Conservation (phyloP, 2,329 filamentous ascomycete species). For the Aureobasidium pullulans region DNA sequence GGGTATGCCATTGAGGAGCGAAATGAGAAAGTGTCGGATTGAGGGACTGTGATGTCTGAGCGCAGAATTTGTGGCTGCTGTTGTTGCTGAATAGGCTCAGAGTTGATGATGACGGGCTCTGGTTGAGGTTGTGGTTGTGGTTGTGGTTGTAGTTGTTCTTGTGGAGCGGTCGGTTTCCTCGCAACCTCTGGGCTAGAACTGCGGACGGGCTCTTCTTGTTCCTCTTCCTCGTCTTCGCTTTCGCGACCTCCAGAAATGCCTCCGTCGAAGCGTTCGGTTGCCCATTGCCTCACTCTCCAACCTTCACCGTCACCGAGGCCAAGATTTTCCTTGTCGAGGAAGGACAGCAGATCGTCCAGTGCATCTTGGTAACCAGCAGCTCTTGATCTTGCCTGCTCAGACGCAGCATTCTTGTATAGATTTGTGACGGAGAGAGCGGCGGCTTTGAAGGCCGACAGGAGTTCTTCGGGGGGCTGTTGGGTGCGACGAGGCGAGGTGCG, state of each 20-base stretch:
- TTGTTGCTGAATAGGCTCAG: slow-evolving; percentile 12
- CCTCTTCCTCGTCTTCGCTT: slow-evolving; percentile 60
- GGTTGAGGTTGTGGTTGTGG: slow-evolving; percentile 26
- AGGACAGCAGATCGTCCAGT: slow-evolving; percentile 77
- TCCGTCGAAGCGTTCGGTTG: slow-evolving; percentile 61
- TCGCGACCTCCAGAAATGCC: slow-evolving; percentile 44
- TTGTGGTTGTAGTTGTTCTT: slow-evolving; percentile 11
- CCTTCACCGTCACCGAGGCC: slow-evolving; percentile 74
- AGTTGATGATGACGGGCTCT: slow-evolving; percentile 20
- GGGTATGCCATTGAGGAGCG: slow-evolving; percentile 57
- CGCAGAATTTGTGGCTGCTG: slow-evolving; percentile 14
- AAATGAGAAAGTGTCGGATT: slow-evolving; percentile 61
- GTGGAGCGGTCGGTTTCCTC: slow-evolving; percentile 18
- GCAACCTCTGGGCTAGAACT: slow-evolving; percentile 29
- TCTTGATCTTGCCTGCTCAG: slow-evolving; percentile 67
- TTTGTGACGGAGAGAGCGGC: slow-evolving; percentile 93
- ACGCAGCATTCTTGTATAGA: slow-evolving; percentile 84
- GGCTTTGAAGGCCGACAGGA: slow-evolving; percentile 83
- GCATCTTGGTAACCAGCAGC: slow-evolving; percentile 88
- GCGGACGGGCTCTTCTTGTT: slow-evolving; percentile 48
- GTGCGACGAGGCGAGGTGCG: slow-evolving; percentile 35
- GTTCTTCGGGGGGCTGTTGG: slow-evolving; percentile 34
- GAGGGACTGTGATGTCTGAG: slow-evolving; percentile 36
- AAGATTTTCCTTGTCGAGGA: slow-evolving; percentile 74
- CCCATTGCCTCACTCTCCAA: slow-evolving; percentile 58